Percentiles rank a stretch among this genome's conserved stretches.
Conservation (phyloP, 1,139 yeast species). For the Oligophagozyma castellii region DNA sequence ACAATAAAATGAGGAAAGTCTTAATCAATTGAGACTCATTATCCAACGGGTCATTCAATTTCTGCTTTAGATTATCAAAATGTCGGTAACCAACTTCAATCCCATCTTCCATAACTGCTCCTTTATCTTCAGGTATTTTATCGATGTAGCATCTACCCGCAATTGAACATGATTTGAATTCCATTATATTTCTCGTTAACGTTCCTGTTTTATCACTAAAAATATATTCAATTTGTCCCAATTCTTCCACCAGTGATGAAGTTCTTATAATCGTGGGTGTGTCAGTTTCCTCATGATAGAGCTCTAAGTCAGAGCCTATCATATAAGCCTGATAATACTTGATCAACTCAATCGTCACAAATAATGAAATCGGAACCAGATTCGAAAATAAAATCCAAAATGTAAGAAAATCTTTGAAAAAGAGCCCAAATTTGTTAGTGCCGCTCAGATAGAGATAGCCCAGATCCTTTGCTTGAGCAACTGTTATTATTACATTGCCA, state of each 20-base stretch:
- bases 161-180: constrained; percentile 84
- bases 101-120: constrained; percentile 60
- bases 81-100: constrained; percentile 70
- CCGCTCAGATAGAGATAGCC: constrained; percentile 59
- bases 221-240: constrained; percentile 90
- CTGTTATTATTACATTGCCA: constrained; percentile 71
- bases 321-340: constrained; percentile 90
- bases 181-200: constrained; percentile 89
- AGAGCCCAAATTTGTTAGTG: constrained; percentile 52
- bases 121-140: constrained; percentile 83
- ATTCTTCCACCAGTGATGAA: constrained; percentile 86
- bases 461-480: constrained; percentile 38
- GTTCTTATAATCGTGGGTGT: constrained; percentile 94
- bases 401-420: constrained; percentile 78
- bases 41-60: constrained; percentile 31
- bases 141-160: constrained; percentile 85
- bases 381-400: constrained; percentile 94
- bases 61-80: constrained; percentile 48
- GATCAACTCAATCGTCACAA: constrained; percentile 90
- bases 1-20: constrained; percentile 69
- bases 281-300: constrained; percentile 77
- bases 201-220: constrained; percentile 97
- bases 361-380: constrained; percentile 86
- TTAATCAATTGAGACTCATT: constrained; percentile 55
- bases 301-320: constrained; percentile 87